Evolutionary conservation across 1,284 basidiomycete species (phyloP).

Genomic region (Somion occarium): DNA sequence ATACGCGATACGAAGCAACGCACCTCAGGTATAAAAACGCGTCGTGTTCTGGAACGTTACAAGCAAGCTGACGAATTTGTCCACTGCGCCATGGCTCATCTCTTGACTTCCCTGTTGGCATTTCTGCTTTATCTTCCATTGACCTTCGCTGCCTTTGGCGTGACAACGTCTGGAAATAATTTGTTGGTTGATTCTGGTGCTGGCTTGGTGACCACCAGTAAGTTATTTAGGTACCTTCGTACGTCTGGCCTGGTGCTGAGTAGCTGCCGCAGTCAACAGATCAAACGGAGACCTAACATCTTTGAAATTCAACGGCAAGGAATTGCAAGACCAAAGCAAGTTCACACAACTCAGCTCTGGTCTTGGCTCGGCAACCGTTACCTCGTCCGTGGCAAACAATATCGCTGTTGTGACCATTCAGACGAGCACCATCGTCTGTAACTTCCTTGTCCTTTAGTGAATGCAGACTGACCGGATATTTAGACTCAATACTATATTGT

Average conservation of each 20-base stretch:
- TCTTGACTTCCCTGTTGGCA: background rate
- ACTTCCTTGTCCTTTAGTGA: background rate
- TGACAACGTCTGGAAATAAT: conserved; percentile 36
- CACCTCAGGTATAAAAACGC: background rate
- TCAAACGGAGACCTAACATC: conserved; percentile 43
- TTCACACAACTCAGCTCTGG: conserved; percentile 44
- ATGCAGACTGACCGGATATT: background rate
- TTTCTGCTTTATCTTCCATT: conserved; percentile 3
- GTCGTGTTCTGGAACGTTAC: background rate
- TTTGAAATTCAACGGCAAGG: conserved; percentile 38
- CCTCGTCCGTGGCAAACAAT: conserved; percentile 33
- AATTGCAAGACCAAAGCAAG: conserved; percentile 40
- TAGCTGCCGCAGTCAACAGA: conserved; percentile 29
- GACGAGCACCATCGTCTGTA: conserved; percentile 37
- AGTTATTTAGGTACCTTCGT: conserved; percentile 11
- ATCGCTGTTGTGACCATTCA: conserved; percentile 36
- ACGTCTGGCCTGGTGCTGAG: background rate
- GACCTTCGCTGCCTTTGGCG: conserved; percentile 39
- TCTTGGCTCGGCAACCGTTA: conserved; percentile 39
- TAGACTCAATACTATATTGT: conserved; percentile 42
- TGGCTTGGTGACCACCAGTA: conserved; percentile 42
- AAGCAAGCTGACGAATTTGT: background rate
- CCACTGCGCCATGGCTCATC: background rate
- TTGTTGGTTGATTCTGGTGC: conserved; percentile 41
- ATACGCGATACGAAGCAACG: background rate